Base-by-base conservation (phyloP, 1,284 basidiomycete species). In the Apiotrichum mycotoxinovorans region DNA sequence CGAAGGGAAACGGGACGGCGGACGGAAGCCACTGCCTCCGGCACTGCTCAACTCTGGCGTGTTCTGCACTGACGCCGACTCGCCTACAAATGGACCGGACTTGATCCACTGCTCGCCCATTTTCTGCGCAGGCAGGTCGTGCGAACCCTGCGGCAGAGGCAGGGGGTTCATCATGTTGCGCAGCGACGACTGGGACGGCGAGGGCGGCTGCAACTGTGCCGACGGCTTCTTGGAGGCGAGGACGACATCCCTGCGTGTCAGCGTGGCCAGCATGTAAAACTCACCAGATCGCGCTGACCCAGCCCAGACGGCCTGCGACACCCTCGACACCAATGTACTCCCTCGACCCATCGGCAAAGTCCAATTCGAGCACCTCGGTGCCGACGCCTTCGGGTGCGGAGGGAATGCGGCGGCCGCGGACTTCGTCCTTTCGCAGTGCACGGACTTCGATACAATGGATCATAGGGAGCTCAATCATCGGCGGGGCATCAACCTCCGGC, bases 271-370 rank as follows among this genome's bases (percentile, higher is more conserved):
- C 18, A 20, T 26, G 27, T 2, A 3, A 1, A 2, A 65, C 72
- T 64, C 54, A 72, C 73, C 74, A 72, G 27, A 76, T 70, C 0
- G 74, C 69, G 48, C 68, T 70, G 52, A 72, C 64, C 74, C 74
- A 76, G 10, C 68, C 68, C 11, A 72, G 51, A 18, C 72, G 55
- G 3, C 71, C 71, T 3, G 60, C 66, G 3, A 72, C 66, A 18
- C 71, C 72, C 46, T 76, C 73, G 0, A 76, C 71, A 1, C 69
- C 73, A 3, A 74, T 54, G 61, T 74, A 74, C 27, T 68, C 56
- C 60, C 66, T 72, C 20, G 53, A 60, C 1, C 71, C 70, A 51
- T 74, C 69, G 17, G 51, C 52, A 62, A 72, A 74, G 2, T 66
- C 61, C 58, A 76, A 64, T 53, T 74, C 72, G 26, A 76, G 55